Percentiles rank a stretch among this genome's conserved stretches.
phyloP scores from a whole-genome alignment of 495 filamentous ascomycete genomes.

The Penicillium riverlandense region DNA sequence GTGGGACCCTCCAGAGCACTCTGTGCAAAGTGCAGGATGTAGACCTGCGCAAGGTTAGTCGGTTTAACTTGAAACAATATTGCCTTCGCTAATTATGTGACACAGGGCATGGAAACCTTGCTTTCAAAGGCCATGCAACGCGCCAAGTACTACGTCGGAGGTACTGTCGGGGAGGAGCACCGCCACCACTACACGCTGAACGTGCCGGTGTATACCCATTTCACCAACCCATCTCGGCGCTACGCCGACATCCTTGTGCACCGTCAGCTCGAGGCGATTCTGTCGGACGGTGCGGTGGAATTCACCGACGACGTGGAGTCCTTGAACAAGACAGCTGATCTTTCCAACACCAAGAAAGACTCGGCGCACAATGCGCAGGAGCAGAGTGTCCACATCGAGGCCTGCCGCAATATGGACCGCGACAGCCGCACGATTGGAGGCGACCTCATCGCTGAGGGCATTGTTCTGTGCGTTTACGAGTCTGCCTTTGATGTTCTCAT shows the following conservation, averaged over 20 bases:
- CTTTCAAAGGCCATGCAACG: constrained; percentile 90
- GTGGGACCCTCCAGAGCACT: constrained; percentile 84
- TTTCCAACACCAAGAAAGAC: constrained; percentile 98
- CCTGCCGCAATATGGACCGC: constrained; percentile 90
- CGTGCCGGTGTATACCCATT: constrained; percentile 91
- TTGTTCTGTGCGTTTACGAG: constrained; percentile 96
- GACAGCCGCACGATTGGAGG: constrained; percentile 75
- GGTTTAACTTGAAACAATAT: background rate
- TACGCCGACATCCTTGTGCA: constrained; percentile 95
- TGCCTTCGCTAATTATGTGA: background rate
- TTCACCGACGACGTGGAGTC: constrained; percentile 85
- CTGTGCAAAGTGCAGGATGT: constrained; percentile 83
- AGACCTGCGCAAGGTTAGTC: constrained; percentile 69
- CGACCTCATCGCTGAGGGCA: constrained; percentile 93
- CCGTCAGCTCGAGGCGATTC: constrained; percentile 81
- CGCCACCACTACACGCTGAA: constrained; percentile 88
- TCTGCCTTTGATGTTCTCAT: constrained; percentile 98
- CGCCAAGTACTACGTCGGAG: constrained; percentile 86
- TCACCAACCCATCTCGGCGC: constrained; percentile 90
- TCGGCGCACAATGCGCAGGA: constrained; percentile 96
- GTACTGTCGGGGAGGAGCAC: constrained; percentile 63
- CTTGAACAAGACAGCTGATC: constrained; percentile 85
- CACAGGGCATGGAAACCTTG: constrained; percentile 86
- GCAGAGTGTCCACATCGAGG: constrained; percentile 97
- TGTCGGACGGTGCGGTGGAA: constrained; percentile 76